Base-by-base conservation (phyloP, 805 yeast genomes). In the Wickerhamomyces chambardii region DNA sequence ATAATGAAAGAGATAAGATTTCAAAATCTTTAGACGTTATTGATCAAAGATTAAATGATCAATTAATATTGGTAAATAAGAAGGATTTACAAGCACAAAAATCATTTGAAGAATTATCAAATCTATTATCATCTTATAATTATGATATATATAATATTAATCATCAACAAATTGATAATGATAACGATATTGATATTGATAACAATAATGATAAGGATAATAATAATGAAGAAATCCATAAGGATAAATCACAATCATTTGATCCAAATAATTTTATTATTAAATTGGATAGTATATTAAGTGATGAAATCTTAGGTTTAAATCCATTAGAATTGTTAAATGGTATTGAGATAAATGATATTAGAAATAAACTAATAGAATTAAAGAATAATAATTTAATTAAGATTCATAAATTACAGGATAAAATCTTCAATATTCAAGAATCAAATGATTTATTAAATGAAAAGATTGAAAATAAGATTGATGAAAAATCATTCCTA, bases 1-100 rank as follows among this genome's bases (percentile, higher is more conserved):
- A 73, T 45, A 57, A 59, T 24, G 84, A 79, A 47, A 64, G 84
- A 37, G 84, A 78, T 33, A 66, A 66, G 31, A 53, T 81, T 5
- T 64, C 78, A 6, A 66, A 67, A 41, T 56, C 68, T 15, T 64
- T 82, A 33, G 85, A 80, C 35, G 46, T 53, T 4, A 58, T 63
- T 14, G 54, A 58, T 15, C 51, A 48, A 31, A 66, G 69, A 38
- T 55, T 70, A 34, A 74, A 70, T 32, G 74, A 70, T 30, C 52
- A 67, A 9, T 59, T 61, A 6, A 63, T 63, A n/a, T 51, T 58
- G 6, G 64, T 75, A 8, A 63, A 66, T 25, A 66, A 68, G 15
- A 73, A 70, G 40, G 75, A 75, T 38, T 46, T 56, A 16, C 73
- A 68, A 28, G 66, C 77, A 16, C 70, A 64, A 31, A 64, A 63